A percentile compares a stretch with the other conserved stretches of the same genome.
phyloP scores from a whole-genome alignment of 352 stramenopile species.

The Thraustochytrium striatum region DNA sequence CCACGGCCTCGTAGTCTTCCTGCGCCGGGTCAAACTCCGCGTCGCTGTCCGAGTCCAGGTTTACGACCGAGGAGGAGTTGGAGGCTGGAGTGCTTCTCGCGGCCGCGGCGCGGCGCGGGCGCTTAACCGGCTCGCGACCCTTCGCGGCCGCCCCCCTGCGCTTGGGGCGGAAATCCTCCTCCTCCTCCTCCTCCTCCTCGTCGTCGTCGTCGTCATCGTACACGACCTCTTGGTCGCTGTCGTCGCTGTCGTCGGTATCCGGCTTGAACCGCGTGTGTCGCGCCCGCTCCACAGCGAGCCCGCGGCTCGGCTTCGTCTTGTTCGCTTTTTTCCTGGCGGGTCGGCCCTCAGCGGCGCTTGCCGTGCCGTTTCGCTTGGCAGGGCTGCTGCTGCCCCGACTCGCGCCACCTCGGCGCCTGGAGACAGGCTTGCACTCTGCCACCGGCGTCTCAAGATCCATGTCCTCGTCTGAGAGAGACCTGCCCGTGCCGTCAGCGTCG shows the following conservation, averaged over 20 bases:
- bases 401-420: no score
- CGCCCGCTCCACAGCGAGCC: no score
- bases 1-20: not conserved
- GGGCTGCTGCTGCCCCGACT: no score
- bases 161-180: not conserved
- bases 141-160: not conserved
- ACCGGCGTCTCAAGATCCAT: no score
- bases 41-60: not conserved
- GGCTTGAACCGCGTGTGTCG: no score
- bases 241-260: not conserved
- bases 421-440: no score
- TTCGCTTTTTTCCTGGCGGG: no score
- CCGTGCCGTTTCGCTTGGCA: no score
- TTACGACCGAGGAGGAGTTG: not conserved
- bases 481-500: no score
- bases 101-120: not conserved
- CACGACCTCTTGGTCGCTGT: not conserved
- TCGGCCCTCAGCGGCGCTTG: no score
- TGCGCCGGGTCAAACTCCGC: not conserved
- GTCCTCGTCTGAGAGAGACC: no score
- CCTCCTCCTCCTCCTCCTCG: constrained; percentile 3
- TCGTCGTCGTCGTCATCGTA: not conserved
- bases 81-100: not conserved
- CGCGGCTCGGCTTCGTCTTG: no score
- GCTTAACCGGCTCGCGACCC: not conserved